Evolutionary conservation across 495 filamentous ascomycete species (phyloP).

Genomic region (Aspergillus carlsbadensis): DNA sequence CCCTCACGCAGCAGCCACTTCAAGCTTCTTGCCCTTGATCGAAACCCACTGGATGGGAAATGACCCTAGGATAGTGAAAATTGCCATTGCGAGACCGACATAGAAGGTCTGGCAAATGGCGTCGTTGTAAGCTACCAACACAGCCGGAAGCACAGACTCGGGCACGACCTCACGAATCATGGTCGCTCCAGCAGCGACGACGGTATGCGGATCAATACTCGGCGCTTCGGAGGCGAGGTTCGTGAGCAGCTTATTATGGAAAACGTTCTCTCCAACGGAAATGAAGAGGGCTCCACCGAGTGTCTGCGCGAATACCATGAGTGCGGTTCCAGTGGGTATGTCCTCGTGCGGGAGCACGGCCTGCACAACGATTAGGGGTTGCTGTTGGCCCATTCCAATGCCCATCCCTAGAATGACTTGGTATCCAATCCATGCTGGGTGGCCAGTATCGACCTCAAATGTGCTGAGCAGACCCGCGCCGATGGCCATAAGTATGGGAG

Average conservation of each 20-base stretch:
- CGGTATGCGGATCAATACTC: constrained; percentile 41
- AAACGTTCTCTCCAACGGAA: constrained; percentile 73
- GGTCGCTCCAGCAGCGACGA: constrained; percentile 67
- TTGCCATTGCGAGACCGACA: constrained; percentile 63
- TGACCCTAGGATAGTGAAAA: constrained; percentile 59
- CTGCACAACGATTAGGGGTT: constrained; percentile 66
- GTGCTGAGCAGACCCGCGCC: constrained; percentile 72
- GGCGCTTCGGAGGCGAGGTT: constrained; percentile 55
- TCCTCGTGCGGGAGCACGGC: constrained; percentile 61
- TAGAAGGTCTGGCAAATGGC: constrained; percentile 68
- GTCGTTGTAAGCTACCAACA: constrained; percentile 69
- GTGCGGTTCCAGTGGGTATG: constrained; percentile 63
- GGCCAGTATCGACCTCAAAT: constrained; percentile 51
- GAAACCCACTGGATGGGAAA: constrained; percentile 71
- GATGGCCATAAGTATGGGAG: constrained; percentile 58
- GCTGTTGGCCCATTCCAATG: constrained; percentile 67
- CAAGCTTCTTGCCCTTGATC: constrained; percentile 82
- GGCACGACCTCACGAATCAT: constrained; percentile 53
- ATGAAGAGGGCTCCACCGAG: constrained; percentile 75
- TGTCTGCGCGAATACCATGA: constrained; percentile 69
- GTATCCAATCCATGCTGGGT: constrained; percentile 74
- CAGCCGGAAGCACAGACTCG: constrained; percentile 44
- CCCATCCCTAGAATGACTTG: constrained; percentile 71
- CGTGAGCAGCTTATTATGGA: constrained; percentile 65
- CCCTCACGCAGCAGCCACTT: constrained; percentile 39